Base-by-base conservation (phyloP, 192 early-diverging fungal genomes). In the Umbelopsis vinacea region DNA sequence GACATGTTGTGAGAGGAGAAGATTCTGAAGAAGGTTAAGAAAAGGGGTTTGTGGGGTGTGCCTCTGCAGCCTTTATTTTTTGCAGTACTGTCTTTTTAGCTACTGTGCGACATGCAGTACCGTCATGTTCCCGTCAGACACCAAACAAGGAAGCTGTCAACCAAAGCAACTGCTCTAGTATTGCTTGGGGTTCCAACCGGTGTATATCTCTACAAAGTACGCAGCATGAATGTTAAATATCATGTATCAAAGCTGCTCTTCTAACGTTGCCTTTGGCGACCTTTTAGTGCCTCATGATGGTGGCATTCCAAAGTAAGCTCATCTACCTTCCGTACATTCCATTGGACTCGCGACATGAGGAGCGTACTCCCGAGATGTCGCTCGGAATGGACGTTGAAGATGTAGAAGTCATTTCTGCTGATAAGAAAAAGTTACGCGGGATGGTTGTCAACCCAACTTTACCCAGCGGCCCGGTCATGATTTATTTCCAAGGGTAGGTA, bases 401-500 rank as follows among this genome's bases (percentile, higher is more conserved):
- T 5, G 15, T 22, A 4, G 35, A 47, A n/a, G 14, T 37, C 14
- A 46, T 63, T 46, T 43, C 52, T 35, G 19, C 17, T 11, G 52
- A 70, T n/a, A 52, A 68, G 46, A 57, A 52, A 47, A 35, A 26
- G 26, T 14, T 29, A 12, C 21, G 54, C 12, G 45, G 38, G 3
- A n/a, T 40, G 12, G 48, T 70, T 11, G 37, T 55, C 22, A 69
- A 55, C 11, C 23, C 46, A 2, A 24, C 46, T 22, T 24, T 52
- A 24, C 54, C 17, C 22, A 53, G 45, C 14, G 70, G 63, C n/a
- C 80, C 75, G 1, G 67, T 83, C 0, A 52, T 83, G 26, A 74
- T 83, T 1, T 83, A 83, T 75, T 79, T 83, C 48, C 82, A 83
- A 79, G 82, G 79, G 71, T 80, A 67, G 48, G 38, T 24, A 5